Evolutionary conservation across 148 eudicot species (phyloP).

Genomic region (Dysphania ambrosioides): DNA sequence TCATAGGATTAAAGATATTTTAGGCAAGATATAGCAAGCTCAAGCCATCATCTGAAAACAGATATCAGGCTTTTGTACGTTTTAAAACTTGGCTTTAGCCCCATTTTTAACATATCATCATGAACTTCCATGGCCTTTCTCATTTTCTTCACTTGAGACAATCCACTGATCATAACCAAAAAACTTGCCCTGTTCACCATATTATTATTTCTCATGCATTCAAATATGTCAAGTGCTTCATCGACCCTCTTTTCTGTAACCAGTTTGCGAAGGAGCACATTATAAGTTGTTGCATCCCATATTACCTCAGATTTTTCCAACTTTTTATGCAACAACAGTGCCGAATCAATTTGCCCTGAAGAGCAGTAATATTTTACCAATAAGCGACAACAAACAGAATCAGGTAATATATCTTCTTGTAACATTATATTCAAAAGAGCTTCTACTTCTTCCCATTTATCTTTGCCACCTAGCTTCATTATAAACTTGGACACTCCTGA

Average conservation of each 20-base stretch:
- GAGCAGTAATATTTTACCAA: constrained; percentile 61
- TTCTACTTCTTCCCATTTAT: constrained; percentile 57
- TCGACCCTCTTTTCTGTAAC: constrained; percentile 48
- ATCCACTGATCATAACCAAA: constrained; percentile 59
- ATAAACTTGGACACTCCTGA: constrained; percentile 43
- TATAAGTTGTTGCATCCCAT: constrained; percentile 58
- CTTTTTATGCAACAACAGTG: constrained; percentile 55
- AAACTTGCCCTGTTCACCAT: constrained; percentile 57
- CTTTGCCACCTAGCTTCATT: constrained; percentile 41
- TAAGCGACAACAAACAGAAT: constrained; percentile 49
- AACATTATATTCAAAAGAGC: constrained; percentile 46
- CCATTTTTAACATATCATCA: constrained; percentile 84
- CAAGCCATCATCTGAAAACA: constrained; percentile 47
- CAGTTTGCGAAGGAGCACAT: constrained; percentile 50
- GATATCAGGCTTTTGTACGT: constrained; percentile 65
- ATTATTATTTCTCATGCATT: constrained; percentile 58
- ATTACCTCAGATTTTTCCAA: constrained; percentile 37
- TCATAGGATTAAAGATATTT: background rate
- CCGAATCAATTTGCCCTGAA: constrained; percentile 46
- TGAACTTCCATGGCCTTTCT: constrained; percentile 84
- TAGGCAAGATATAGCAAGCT: background rate
- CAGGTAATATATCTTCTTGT: constrained; percentile 42
- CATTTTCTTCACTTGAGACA: constrained; percentile 58
- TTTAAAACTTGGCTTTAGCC: constrained; percentile 64
- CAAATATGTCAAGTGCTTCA: constrained; percentile 54